Evolutionary conservation across 2,329 filamentous ascomycete genomes (phyloP).

Genomic region (Lasiodiplodia gonubiensis): DNA sequence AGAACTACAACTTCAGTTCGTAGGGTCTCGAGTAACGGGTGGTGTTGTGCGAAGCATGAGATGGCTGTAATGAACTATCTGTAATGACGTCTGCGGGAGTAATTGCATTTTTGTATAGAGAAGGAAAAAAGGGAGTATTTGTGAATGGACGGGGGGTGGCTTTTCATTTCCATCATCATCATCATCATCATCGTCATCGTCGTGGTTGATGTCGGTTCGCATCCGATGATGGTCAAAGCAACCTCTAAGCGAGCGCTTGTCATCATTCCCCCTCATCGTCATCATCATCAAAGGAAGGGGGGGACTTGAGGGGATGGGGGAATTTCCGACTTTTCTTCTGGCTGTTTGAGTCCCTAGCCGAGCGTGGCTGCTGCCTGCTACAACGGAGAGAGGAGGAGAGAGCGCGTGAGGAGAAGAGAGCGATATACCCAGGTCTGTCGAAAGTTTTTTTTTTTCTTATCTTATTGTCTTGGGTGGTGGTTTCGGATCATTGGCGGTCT

Average conservation of each 20-base stretch:
- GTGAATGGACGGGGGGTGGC: neutral
- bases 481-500: neutral
- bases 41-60: neutral
- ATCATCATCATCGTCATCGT: no score
- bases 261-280: neutral
- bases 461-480: neutral
- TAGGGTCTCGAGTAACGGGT: neutral
- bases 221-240: neutral
- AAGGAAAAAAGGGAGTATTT: neutral
- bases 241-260: neutral
- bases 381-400: neutral
- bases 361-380: neutral
- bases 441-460: neutral
- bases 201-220: neutral
- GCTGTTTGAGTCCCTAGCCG: neutral
- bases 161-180: neutral
- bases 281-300: neutral
- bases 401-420: neutral
- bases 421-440: neutral
- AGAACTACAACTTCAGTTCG: constrained; percentile 21
- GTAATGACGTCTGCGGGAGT: neutral
- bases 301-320: neutral
- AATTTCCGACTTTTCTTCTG: neutral
- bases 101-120: neutral
- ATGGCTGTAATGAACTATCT: neutral